These are phyloP conservation scores for Solanum pimpinellifolium DNA, from an alignment of 257 asterid genomes.

Conservation along the genomic window DNA sequence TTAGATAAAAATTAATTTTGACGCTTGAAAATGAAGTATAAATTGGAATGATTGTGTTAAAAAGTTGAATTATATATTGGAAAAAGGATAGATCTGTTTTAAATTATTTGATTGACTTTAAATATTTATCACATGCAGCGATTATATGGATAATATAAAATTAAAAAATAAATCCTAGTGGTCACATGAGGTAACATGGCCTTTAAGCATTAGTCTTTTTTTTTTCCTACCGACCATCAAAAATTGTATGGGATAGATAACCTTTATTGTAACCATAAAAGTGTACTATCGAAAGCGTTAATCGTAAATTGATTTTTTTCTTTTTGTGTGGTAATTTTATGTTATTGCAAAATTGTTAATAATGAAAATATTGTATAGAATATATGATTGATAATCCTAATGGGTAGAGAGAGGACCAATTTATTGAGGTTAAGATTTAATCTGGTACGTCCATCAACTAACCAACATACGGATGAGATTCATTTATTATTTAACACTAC, in stretches of 20 bases:
- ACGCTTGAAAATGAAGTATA: background rate
- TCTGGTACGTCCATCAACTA: too few relatives aligned
- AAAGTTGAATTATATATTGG: background rate
- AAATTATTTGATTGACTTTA: background rate
- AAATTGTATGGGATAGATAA: background rate
- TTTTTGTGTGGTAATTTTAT: too few relatives aligned
- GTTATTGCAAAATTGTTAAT: too few relatives aligned
- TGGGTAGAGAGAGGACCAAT: too few relatives aligned
- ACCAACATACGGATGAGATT: too few relatives aligned
- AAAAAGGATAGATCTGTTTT: background rate
- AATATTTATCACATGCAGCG: background rate
- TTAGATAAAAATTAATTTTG: background rate
- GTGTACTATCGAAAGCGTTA: too few relatives aligned
- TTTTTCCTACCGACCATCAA: background rate
- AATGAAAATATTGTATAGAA: too few relatives aligned
- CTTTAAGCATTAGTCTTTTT: too few relatives aligned
- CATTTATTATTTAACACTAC: too few relatives aligned
- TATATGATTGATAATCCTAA: too few relatives aligned
- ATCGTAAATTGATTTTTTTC: too few relatives aligned
- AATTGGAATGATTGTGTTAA: background rate
- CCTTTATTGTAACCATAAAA: background rate
- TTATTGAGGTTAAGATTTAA: too few relatives aligned
- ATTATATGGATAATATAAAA: background rate
- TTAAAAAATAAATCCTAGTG: background rate
- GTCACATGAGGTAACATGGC: background rate